Conservation (phyloP, 2,329 filamentous ascomycete genomes). For the Arthrobotrys conoides region DNA sequence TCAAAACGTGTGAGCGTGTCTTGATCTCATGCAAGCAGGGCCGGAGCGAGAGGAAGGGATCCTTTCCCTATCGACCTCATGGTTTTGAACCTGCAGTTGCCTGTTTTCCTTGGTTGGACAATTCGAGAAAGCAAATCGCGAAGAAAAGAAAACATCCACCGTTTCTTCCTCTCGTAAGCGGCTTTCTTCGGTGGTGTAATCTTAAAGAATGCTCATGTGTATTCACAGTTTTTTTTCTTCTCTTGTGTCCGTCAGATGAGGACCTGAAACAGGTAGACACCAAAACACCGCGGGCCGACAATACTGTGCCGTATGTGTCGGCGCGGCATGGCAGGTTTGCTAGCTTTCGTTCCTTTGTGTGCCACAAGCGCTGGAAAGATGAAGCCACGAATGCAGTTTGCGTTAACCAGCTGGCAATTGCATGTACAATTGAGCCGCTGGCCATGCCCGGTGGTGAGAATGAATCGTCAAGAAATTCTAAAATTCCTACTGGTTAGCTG, state of each 20-base stretch:
- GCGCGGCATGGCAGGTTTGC: slow-evolving; percentile 12
- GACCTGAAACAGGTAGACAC: slow-evolving; percentile 23
- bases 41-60: slow-evolving; percentile 36
- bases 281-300: slow-evolving; percentile 12
- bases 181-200: slow-evolving; percentile 29
- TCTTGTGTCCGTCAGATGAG: background rate
- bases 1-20: slow-evolving; percentile 58
- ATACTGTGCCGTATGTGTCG: background rate
- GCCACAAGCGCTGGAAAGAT: slow-evolving; percentile 22
- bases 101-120: slow-evolving; percentile 35
- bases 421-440: slow-evolving; percentile 13
- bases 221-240: background rate
- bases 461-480: slow-evolving; percentile 20
- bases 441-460: slow-evolving; percentile 4
- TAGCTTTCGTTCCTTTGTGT: slow-evolving; percentile 22
- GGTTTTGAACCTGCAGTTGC: slow-evolving; percentile 42
- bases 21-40: slow-evolving; percentile 37
- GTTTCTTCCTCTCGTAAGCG: slow-evolving; percentile 40
- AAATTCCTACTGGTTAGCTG: slow-evolving; percentile 40
- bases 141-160: slow-evolving; percentile 12
- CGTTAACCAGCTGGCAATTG: slow-evolving; percentile 9
- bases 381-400: slow-evolving; percentile 31
- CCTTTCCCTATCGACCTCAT: slow-evolving; percentile 49
- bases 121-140: background rate
- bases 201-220: slow-evolving; percentile 17